Percentiles rank a stretch among this genome's conserved stretches.
Conservation (phyloP, 768 basidiomycete genomes). For the Tricholoma flavovirens region DNA sequence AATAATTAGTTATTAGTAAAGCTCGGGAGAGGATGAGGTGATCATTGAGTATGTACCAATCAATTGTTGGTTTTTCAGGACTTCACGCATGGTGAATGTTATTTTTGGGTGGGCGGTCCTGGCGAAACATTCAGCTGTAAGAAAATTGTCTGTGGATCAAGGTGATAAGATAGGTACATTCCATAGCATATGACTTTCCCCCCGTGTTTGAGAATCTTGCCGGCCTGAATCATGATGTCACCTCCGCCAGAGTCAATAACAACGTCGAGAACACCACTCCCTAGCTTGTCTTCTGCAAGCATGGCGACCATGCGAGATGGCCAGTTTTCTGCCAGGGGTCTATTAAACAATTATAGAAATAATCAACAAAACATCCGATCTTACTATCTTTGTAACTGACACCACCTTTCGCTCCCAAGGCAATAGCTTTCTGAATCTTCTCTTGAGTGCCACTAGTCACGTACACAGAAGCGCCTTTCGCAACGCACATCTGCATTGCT, state of each 20-base stretch:
- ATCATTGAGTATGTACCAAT: conserved; percentile 43
- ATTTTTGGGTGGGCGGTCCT: conserved; percentile 62
- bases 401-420: conserved; percentile 73
- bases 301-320: conserved; percentile 38
- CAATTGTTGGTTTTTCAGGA: conserved; percentile 68
- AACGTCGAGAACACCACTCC: conserved; percentile 38
- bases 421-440: conserved; percentile 63
- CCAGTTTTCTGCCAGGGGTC: conserved; percentile 41
- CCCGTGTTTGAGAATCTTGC: conserved; percentile 48
- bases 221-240: conserved; percentile 48
- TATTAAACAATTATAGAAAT: neutral
- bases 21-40: neutral
- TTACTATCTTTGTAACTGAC: conserved; percentile 64
- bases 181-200: conserved; percentile 62
- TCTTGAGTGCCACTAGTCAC: conserved; percentile 68
- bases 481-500: conserved; percentile 70
- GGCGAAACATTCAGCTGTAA: conserved; percentile 5
- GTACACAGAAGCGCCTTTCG: conserved; percentile 73
- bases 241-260: conserved; percentile 71
- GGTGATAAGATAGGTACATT: conserved; percentile 38
- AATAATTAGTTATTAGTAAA: conserved; percentile 1
- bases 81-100: conserved; percentile 71
- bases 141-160: neutral
- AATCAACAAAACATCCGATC: conserved; percentile 13
- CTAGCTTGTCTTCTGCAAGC: conserved; percentile 28